phyloP scores from a whole-genome alignment of 202 grass and related monocot genomes.

The Hordeum pubiflorum region DNA sequence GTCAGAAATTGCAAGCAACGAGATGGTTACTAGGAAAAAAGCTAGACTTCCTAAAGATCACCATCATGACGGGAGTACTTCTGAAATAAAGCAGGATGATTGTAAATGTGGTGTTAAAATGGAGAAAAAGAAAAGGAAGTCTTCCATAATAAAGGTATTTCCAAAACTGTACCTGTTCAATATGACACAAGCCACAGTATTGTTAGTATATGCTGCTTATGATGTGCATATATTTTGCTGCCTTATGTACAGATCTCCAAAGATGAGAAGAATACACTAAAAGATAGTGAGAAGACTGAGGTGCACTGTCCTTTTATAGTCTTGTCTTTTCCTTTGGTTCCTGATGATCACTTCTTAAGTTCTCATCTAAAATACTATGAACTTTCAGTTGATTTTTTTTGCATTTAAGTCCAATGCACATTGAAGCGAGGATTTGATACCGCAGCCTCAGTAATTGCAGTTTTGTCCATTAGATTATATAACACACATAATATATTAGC shows the following conservation, averaged over 20 bases:
- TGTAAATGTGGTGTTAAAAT: constrained; percentile 48
- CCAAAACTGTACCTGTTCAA: constrained; percentile 14
- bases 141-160: constrained; percentile 61
- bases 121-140: constrained; percentile 73
- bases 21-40: constrained; percentile 61
- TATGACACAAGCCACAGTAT: not conserved
- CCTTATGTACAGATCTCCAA: constrained; percentile 49
- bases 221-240: constrained; percentile 3
- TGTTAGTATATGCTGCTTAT: constrained; percentile 15
- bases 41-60: constrained; percentile 54
- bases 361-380: not conserved
- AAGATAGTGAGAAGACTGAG: constrained; percentile 57
- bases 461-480: not conserved
- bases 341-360: constrained; percentile 13
- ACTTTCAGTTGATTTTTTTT: not conserved
- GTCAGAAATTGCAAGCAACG: constrained; percentile 42
- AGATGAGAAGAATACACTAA: constrained; percentile 43
- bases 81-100: constrained; percentile 69
- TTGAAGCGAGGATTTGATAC: not conserved
- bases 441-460: not conserved
- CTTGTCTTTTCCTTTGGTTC: constrained; percentile 21
- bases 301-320: constrained; percentile 28
- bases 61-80: constrained; percentile 44
- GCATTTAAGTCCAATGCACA: not conserved
- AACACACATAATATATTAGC: not conserved